Evolutionary conservation across 2,329 filamentous ascomycete species (phyloP).

Genomic region (Cordyceps cicadae): DNA sequence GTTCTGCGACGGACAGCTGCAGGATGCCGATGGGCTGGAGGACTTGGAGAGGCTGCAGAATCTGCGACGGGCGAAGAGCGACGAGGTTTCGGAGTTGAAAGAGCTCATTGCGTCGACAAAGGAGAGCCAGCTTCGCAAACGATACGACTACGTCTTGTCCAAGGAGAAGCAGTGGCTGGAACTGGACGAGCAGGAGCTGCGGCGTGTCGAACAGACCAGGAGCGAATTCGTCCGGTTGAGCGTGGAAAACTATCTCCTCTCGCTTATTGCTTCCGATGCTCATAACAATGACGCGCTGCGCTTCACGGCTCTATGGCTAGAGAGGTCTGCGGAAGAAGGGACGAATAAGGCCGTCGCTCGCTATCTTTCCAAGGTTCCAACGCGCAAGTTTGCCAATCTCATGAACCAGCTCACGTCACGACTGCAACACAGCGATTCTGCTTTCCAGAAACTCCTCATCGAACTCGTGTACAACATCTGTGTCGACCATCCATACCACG

Average conservation of each 20-base stretch:
- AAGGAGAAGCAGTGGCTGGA: slow-evolving; percentile 83
- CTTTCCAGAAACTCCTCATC: slow-evolving; percentile 71
- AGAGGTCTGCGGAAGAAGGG: slow-evolving; percentile 65
- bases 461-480: slow-evolving; percentile 76
- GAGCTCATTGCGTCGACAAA: slow-evolving; percentile 44
- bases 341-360: slow-evolving; percentile 71
- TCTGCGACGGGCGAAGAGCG: slow-evolving; percentile 69
- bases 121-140: slow-evolving; percentile 45
- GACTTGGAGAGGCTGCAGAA: slow-evolving; percentile 75
- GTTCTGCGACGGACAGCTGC: slow-evolving; percentile 91
- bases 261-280: slow-evolving; percentile 74
- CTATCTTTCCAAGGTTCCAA: slow-evolving; percentile 67
- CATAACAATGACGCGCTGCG: slow-evolving; percentile 85
- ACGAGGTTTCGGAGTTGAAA: slow-evolving; percentile 69
- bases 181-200: slow-evolving; percentile 82
- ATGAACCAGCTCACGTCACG: slow-evolving; percentile 98
- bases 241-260: slow-evolving; percentile 85
- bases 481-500: slow-evolving; percentile 87
- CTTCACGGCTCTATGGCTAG: slow-evolving; percentile 91
- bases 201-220: slow-evolving; percentile 66
- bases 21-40: slow-evolving; percentile 75
- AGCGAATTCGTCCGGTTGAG: slow-evolving; percentile 80
- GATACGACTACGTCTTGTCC: slow-evolving; percentile 51
- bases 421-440: slow-evolving; percentile 58
- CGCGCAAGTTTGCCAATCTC: slow-evolving; percentile 80